Evolutionary conservation across 768 basidiomycete genomes (phyloP).

Genomic region (Tulasnella sp.): DNA sequence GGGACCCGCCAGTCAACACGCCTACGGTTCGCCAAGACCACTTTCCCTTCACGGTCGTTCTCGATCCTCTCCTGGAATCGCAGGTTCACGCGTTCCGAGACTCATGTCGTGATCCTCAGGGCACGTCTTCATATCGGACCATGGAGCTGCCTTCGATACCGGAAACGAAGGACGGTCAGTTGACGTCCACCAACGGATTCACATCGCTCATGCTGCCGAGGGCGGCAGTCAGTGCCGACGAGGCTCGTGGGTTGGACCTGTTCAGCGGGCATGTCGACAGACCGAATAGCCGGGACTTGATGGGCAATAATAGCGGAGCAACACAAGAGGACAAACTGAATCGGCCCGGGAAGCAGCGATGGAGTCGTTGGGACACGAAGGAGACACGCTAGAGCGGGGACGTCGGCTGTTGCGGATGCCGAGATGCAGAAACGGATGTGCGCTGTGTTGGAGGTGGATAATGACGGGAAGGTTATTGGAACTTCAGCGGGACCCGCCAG

Average conservation of each 20-base stretch:
- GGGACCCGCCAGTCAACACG: constrained; percentile 1
- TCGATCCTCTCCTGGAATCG: constrained; percentile 14
- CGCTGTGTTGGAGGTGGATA: constrained; percentile 43
- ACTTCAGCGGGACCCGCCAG: neutral
- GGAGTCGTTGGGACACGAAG: neutral
- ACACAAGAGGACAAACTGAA: neutral
- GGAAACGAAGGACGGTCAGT: constrained; percentile 29
- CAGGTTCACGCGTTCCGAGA: constrained; percentile 34
- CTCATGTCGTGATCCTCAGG: constrained; percentile 18
- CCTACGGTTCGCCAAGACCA: constrained; percentile 23
- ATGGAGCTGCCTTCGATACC: constrained; percentile 40
- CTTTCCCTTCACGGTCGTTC: constrained; percentile 34
- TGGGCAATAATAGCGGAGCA: neutral
- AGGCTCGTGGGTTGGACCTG: constrained; percentile 38
- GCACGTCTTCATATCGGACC: constrained; percentile 33
- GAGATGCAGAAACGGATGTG: constrained; percentile 38
- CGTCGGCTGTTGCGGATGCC: neutral
- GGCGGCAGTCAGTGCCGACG: constrained; percentile 43
- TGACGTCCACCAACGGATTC: constrained; percentile 35
- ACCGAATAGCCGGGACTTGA: neutral
- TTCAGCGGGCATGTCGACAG: too few relatives aligned
- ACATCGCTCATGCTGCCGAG: constrained; percentile 48
- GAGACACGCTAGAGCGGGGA: neutral
- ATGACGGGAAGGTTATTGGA: constrained; percentile 35
- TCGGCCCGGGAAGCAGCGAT: neutral